Evolutionary conservation across 345 rosid genomes (phyloP), one percentile per base, ranked within the genome.

Genomic region (Brassica rapa): DNA sequence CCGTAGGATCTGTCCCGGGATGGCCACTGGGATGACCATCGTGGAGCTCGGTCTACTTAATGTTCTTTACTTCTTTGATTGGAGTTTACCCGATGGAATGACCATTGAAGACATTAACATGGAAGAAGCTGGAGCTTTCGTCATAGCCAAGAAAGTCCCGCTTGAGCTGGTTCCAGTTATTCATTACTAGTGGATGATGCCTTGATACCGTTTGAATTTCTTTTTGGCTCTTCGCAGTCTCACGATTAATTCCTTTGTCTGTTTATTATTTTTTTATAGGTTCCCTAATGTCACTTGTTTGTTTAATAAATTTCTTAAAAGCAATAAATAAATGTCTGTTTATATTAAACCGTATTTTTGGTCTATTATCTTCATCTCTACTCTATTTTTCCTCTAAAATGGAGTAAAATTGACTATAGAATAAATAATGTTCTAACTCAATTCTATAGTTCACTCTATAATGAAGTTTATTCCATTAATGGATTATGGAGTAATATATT

Each of bases 1-100:
- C 1, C 73, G 89, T 55, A 82, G 92, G 82, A 66, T 53, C 15
- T 88, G 92, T 68, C 90, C 88, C 0, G 92, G 70, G 9, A 55
- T 85, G 3, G 19, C 78, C 15, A 66, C 85, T 72, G 90, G 82
- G n/a, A 51, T 61, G 3, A 25, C 71, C 3, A 77, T 62, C 2
- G 70, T 84, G 56, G 88, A 83, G 43, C 23, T 79, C 15, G 80
- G 77, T 6, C 71, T 83, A 1, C 81, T 83, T 1, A 85, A 82
- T 72, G 76, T 82, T 30, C 68, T 83, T 51, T 83, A 80, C 30
- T 75, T 46, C 73, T 82, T 82, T 27, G 62, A 85, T 55, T 85
- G 85, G 87, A 74, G 75, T 33, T 63, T 80, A 12, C 87, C 87
- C 0, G 5, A 37, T 12, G 87, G 82, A 49, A 80, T 63, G 82